Base-by-base conservation (phyloP, 1,284 basidiomycete genomes). In the Apiotrichum brassicae region DNA sequence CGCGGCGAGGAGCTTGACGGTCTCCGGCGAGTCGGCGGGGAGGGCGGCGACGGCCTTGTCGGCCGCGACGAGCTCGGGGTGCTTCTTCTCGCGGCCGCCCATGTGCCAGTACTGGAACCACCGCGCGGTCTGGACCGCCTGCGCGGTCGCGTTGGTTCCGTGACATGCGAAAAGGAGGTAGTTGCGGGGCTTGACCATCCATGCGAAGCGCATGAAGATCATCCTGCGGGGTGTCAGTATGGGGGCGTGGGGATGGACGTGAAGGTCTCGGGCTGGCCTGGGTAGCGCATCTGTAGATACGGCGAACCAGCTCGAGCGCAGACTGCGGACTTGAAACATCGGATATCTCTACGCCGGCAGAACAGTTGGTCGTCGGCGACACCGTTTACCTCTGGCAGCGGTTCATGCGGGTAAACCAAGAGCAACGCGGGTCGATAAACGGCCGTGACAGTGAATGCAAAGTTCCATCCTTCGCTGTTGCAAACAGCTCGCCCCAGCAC, bases 191-290 rank as follows among this genome's bases (percentile, higher is more conserved):
- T 91, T 83, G 33, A 97, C 92, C 53, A 82, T 82, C 93, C 93
- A 97, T 54, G 92, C 91, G 70, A 95, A 95, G 38, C 91, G 85
- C 86, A 92, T 93, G 76, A 95, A 95, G 57, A 93, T 87, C 77
- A 88, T 66, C 19, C 91, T 95, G 60, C 22, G 16, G 48, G 16
- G 18, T 20, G 37, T 24, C 19, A 24, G 37, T 22, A 22, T 13
- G 6, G 37, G 37, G 16, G 23, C 33, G n/a, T 34, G 33, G 33
- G 33, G 33, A 7, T 16, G n/a, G n/a, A n/a, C n/a, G n/a, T n/a
- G n/a, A n/a, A n/a, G n/a, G n/a, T n/a, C n/a, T n/a, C n/a, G n/a
- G n/a, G n/a, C n/a, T n/a, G n/a, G n/a, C n/a, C n/a, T n/a, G n/a
- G n/a, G n/a, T n/a, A n/a, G n/a, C n/a, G n/a, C n/a, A n/a, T n/a